Conservation (phyloP, 2,329 filamentous ascomycete species). For the Neonectria magnoliae region DNA sequence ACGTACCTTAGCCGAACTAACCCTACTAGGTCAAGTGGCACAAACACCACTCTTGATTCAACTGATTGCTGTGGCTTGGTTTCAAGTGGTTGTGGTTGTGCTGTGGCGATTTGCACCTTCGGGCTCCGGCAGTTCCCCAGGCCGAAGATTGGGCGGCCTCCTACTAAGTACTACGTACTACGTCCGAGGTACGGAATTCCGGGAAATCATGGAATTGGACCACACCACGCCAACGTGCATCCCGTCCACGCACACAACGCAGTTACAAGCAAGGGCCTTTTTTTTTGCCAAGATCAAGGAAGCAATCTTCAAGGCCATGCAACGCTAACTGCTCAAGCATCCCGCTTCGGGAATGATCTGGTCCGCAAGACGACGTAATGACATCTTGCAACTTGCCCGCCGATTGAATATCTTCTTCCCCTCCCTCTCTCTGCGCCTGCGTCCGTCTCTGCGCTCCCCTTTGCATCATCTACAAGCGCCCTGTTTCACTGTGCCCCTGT, state of each 20-base stretch:
- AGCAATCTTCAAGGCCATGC: slow-evolving; percentile 8
- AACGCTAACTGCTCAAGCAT: slow-evolving; percentile 23
- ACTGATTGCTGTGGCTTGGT: background rate
- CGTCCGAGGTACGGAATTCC: background rate
- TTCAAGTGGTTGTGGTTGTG: background rate
- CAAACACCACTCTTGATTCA: background rate
- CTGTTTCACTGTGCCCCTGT: background rate
- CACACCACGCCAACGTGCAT: background rate
- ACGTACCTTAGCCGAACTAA: background rate
- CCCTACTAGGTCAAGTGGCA: slow-evolving; percentile 3
- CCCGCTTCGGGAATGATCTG: slow-evolving; percentile 22
- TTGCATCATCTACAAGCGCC: background rate
- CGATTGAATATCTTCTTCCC: slow-evolving; percentile 8
- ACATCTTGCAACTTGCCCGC: slow-evolving; percentile 26
- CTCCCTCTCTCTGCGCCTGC: slow-evolving; percentile 1
- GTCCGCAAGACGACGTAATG: slow-evolving; percentile 31
- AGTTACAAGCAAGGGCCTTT: background rate
- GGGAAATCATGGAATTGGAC: background rate
- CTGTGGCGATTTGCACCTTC: background rate
- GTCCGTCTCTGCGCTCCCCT: slow-evolving; percentile 3
- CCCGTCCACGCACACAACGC: no score
- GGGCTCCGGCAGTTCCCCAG: slow-evolving; percentile 5
- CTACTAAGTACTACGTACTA: background rate
- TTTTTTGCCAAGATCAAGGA: slow-evolving; percentile 1
- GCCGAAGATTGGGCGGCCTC: slow-evolving; percentile 25